Evolutionary conservation across 306 rosid species (phyloP), one percentile per base, ranked within the genome.

Genomic region (Cucurbita pepo): DNA sequence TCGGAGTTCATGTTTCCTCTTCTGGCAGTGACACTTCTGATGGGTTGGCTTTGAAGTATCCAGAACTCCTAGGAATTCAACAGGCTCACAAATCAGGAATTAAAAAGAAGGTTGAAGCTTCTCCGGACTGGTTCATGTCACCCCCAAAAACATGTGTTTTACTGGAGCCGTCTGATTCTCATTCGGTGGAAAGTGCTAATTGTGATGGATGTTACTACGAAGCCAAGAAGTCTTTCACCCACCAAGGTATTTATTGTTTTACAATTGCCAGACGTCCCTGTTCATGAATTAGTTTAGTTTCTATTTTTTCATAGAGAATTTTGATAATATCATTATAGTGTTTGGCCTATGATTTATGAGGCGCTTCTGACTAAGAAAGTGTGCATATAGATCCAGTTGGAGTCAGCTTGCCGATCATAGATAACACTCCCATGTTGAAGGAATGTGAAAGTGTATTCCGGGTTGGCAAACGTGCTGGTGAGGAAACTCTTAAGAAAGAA

Each of bases 61-160:
- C 88, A 6, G 93, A 90, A 80, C 86, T 92, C 69, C 64, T 84
- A 54, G 93, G 88, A 30, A 81, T 85, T 73, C 83, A 77, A 19
- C 67, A 61, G 62, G 77, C 76, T 70, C 45, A 84, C 57, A 88
- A 84, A 79, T 13, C 83, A 14, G 83, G 76, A 57, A 53, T 78
- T 56, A 82, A 72, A 59, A 84, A 82, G 81, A 85, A 87, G 84
- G 51, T 45, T 34, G 90, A 95, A 60, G 85, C 80, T 15, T 95
- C 97, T 5, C 95, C 91, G 5, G 84, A 77, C 72, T 95, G 99
- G 97, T 81, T 78, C 65, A 66, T 83, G 48, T 95, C 99, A 12
- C 99, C 99, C 53, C 99, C 92, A 16, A 95, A 88, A 85, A 81
- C 97, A 37, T 95, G 99, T 77, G 86, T 89, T 81, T 56, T 95